Evolutionary conservation across 2,329 filamentous ascomycete species (phyloP).

Genomic region (Aschersonia sp.): DNA sequence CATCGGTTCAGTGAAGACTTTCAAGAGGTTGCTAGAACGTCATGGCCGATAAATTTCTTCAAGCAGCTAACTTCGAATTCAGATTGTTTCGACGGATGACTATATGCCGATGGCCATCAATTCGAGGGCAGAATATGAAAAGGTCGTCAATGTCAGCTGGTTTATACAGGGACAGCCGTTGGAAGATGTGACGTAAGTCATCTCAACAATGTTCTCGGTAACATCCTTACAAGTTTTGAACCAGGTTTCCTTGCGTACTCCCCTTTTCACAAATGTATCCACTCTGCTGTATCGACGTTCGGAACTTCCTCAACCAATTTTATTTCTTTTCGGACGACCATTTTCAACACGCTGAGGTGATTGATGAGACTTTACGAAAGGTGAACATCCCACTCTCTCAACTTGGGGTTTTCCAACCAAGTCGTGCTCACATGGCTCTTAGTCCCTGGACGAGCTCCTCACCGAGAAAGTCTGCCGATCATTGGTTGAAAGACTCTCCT

Average conservation of each 20-base stretch:
- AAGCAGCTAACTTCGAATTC: conserved; percentile 1
- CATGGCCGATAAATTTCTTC: conserved; percentile 1
- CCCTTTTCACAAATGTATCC: conserved; percentile 99
- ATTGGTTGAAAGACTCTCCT: conserved; percentile 73
- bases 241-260: conserved; percentile 80
- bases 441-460: conserved; percentile 90
- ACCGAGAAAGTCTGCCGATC: conserved; percentile 84
- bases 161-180: conserved; percentile 70
- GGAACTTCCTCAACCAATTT: conserved; percentile 95
- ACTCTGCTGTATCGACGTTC: conserved; percentile 92
- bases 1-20: conserved; percentile 90
- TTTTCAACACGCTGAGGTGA: conserved; percentile 77
- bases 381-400: conserved; percentile 23
- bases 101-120: conserved; percentile 99
- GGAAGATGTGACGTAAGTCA: conserved; percentile 57
- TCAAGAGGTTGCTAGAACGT: conserved; percentile 48
- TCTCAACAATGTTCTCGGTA: conserved; percentile 2
- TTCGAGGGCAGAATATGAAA: conserved; percentile 79
- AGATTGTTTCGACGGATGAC: conserved; percentile 79
- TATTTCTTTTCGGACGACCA: conserved; percentile 96
- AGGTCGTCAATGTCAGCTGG: conserved; percentile 93
- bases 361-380: conserved; percentile 79
- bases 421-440: neutral
- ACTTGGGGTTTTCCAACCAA: neutral
- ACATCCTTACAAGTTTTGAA: neutral